A percentile compares a stretch with the other conserved stretches of the same genome.
Conservation (phyloP, 2,329 filamentous ascomycete species). For the Macrophomina pseudophaseolina region DNA sequence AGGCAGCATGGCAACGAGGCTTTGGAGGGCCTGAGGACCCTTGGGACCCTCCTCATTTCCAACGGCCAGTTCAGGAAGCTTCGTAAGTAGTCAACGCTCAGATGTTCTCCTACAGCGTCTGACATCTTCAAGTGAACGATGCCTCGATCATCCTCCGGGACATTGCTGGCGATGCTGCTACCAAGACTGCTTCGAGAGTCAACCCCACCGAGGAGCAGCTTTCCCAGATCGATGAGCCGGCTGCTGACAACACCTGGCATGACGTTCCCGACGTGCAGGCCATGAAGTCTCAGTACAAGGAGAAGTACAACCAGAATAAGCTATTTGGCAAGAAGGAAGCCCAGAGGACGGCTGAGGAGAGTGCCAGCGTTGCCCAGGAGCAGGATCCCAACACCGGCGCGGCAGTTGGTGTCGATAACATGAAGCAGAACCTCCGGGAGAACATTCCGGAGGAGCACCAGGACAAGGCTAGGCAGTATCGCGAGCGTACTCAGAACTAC, state of each 20-base stretch:
- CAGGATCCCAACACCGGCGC: constrained; percentile 54
- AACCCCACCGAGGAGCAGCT: constrained; percentile 80
- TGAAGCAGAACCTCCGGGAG: constrained; percentile 63
- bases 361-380: constrained; percentile 63
- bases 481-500: constrained; percentile 70
- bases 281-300: constrained; percentile 71
- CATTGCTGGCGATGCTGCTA: constrained; percentile 87
- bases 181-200: constrained; percentile 74
- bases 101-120: constrained; percentile 23
- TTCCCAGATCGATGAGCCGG: constrained; percentile 77
- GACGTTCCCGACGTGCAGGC: constrained; percentile 78
- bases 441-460: constrained; percentile 67
- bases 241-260: constrained; percentile 92
- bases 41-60: constrained; percentile 88
- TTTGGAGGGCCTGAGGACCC: constrained; percentile 81
- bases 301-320: constrained; percentile 61
- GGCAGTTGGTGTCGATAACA: constrained; percentile 47
- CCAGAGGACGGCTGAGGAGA: constrained; percentile 64
- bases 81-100: constrained; percentile 57
- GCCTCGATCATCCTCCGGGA: constrained; percentile 81
- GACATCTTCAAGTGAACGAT: constrained; percentile 67
- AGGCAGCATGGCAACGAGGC: constrained; percentile 84
- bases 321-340: constrained; percentile 64
- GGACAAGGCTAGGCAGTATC: constrained; percentile 45
- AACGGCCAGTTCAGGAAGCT: constrained; percentile 97